Conservation (phyloP, 352 stramenopile species). For the Lagenidium sp. region DNA sequence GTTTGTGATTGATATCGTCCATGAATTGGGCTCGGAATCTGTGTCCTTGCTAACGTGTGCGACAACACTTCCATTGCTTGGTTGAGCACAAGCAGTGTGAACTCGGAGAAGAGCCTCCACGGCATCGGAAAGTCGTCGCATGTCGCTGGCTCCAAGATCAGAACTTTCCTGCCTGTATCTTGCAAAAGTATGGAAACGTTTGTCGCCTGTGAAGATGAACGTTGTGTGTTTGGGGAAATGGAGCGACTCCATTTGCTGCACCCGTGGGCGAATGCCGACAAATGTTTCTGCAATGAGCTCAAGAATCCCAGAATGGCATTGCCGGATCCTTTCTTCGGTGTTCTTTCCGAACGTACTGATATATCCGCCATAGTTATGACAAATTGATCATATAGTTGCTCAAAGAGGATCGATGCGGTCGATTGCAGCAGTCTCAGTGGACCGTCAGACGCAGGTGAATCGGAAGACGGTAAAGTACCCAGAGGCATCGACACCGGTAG, state of each 20-base stretch:
- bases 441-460: too few relatives aligned
- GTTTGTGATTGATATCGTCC: too few relatives aligned
- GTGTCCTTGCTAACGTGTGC: constrained; percentile 4
- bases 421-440: too few relatives aligned
- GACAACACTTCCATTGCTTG: constrained; percentile 2
- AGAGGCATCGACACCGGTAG: constrained; percentile 17
- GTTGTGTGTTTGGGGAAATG: too few relatives aligned
- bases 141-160: not conserved
- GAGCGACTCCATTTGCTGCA: constrained; percentile 2
- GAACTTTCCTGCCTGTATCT: too few relatives aligned
- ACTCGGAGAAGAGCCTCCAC: constrained; percentile 6
- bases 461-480: too few relatives aligned
- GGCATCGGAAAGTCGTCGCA: constrained; percentile 2
- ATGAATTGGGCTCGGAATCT: constrained; percentile 8
- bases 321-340: not conserved
- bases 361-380: constrained; percentile 6
- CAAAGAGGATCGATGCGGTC: too few relatives aligned
- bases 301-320: constrained; percentile 1
- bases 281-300: constrained; percentile 10
- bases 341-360: constrained; percentile 6
- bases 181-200: too few relatives aligned
- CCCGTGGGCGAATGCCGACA: constrained; percentile 1
- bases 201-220: too few relatives aligned
- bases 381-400: too few relatives aligned
- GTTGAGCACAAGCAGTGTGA: constrained; percentile 1